Conservation (phyloP, 2,329 filamentous ascomycete species). For the Pseudogymnoascus sp. region DNA sequence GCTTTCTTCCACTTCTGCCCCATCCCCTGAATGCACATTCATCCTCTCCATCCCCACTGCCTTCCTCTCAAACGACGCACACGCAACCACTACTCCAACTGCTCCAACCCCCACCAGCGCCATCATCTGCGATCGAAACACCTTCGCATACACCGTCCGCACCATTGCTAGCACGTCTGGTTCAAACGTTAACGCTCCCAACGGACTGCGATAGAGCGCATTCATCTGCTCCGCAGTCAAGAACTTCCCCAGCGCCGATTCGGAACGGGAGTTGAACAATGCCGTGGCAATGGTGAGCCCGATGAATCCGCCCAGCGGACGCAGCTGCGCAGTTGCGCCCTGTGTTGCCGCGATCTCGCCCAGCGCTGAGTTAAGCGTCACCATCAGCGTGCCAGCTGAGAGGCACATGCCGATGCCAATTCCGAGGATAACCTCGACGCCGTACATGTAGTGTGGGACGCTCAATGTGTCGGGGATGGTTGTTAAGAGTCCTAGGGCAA, state of each 20-base stretch:
- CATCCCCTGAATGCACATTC: neutral
- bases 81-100: neutral
- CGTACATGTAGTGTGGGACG: slow-evolving; percentile 6
- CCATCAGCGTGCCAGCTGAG: slow-evolving; percentile 10
- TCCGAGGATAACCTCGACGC: slow-evolving; percentile 9
- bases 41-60: slow-evolving; percentile 4
- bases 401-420: slow-evolving; percentile 12
- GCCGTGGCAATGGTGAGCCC: slow-evolving; percentile 52
- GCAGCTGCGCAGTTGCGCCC: slow-evolving; percentile 50
- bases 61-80: neutral
- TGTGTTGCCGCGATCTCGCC: slow-evolving; percentile 42
- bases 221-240: neutral
- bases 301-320: slow-evolving; percentile 51
- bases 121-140: neutral
- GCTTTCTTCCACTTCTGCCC: neutral
- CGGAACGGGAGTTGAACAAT: slow-evolving; percentile 32
- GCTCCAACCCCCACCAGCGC: neutral
- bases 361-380: neutral
- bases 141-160: neutral
- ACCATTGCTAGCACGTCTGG: neutral
- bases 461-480: slow-evolving; percentile 7
- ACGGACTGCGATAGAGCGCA: neutral
- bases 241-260: neutral
- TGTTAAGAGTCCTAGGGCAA: slow-evolving; percentile 10
- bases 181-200: neutral